Conservation (phyloP, 495 filamentous ascomycete species). For the Podospora conica region DNA sequence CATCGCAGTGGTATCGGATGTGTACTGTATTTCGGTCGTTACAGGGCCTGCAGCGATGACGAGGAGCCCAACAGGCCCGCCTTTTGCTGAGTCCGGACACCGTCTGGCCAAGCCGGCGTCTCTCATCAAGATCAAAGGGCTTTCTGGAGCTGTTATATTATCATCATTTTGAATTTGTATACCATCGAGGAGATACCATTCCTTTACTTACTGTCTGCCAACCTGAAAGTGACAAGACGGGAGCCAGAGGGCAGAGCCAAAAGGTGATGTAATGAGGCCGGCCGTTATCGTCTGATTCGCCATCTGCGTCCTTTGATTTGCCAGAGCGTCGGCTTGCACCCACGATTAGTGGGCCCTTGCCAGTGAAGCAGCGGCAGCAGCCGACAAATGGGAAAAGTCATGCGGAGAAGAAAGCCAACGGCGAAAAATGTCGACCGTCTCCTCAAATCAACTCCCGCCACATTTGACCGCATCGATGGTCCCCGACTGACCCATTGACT, state of each 20-base stretch:
- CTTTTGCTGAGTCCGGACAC: not conserved
- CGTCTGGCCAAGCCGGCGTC: not conserved
- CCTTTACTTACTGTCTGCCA: not conserved
- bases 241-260: not conserved
- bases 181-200: not conserved
- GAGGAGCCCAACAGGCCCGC: not conserved
- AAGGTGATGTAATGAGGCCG: not conserved
- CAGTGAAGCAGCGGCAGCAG: conserved; percentile 19
- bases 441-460: not conserved
- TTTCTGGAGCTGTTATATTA: not conserved
- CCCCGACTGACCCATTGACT: not conserved
- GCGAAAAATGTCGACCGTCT: conserved; percentile 4
- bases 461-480: not conserved
- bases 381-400: conserved; percentile 23
- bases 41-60: not conserved
- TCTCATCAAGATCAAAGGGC: not conserved
- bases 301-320: not conserved
- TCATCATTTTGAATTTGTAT: not conserved
- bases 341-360: conserved; percentile 1
- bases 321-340: not conserved
- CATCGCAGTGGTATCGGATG: not conserved
- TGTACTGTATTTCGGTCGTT: not conserved
- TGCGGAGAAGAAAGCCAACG: conserved; percentile 12
- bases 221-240: too few relatives aligned
- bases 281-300: not conserved